A percentile compares a stretch with the other conserved stretches of the same genome.
Evolutionary conservation across 2,329 filamentous ascomycete species (phyloP).

Genomic region (Seiridium unicorne): DNA sequence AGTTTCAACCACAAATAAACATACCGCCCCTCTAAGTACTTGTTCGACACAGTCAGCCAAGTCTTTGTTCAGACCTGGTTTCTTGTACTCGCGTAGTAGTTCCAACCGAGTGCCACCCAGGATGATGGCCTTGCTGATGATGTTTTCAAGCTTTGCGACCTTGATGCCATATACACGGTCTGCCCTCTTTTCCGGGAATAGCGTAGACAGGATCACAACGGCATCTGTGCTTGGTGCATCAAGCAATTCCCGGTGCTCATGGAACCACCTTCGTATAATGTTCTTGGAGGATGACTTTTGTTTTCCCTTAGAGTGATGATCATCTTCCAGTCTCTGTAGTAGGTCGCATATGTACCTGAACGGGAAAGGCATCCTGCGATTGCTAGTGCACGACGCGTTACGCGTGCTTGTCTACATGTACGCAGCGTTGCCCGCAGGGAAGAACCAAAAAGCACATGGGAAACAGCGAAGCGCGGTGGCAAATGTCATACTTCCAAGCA

Average conservation of each 20-base stretch:
- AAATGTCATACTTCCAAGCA: not conserved
- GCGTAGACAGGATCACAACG: conserved; percentile 67
- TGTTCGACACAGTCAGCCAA: conserved; percentile 69
- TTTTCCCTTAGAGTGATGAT: conserved; percentile 27
- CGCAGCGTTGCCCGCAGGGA: not conserved
- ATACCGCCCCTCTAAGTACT: conserved; percentile 60
- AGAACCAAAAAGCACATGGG: not conserved
- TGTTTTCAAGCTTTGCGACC: conserved; percentile 56
- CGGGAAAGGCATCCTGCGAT: conserved; percentile 47
- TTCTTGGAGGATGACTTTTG: conserved; percentile 26
- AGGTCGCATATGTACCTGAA: conserved; percentile 75
- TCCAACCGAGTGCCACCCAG: conserved; percentile 60
- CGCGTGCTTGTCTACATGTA: not conserved
- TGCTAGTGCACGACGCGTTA: not conserved
- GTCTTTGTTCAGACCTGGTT: conserved; percentile 58
- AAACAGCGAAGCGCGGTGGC: not conserved
- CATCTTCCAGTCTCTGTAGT: conserved; percentile 63
- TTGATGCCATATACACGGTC: conserved; percentile 78
- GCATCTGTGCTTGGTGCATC: conserved; percentile 54
- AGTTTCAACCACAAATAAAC: conserved; percentile 15
- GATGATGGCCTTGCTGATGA: conserved; percentile 66
- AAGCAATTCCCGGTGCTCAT: conserved; percentile 56
- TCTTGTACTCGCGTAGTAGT: conserved; percentile 63
- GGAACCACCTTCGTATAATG: conserved; percentile 67
- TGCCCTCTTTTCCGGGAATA: conserved; percentile 73